Percentiles rank a stretch among this genome's conserved stretches.
phyloP scores from a whole-genome alignment of 2,329 filamentous ascomycete genomes.

The Zasmidium cellare region DNA sequence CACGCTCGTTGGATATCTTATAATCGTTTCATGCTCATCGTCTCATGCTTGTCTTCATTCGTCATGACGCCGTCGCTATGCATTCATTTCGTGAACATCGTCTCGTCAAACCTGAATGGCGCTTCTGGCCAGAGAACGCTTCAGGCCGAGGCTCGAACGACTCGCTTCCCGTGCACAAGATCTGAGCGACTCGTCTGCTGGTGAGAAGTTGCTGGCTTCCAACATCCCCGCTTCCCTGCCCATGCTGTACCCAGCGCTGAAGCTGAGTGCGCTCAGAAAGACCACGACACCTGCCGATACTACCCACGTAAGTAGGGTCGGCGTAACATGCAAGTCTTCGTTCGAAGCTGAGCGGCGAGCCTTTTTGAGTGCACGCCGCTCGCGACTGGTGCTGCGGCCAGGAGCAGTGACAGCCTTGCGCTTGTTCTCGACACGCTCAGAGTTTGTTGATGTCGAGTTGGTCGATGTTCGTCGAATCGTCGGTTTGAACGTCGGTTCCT shows the following conservation, averaged over 20 bases:
- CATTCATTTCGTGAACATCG: background rate
- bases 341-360: constrained; percentile 34
- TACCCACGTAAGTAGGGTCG: constrained; percentile 66
- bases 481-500: constrained; percentile 37
- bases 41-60: background rate
- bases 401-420: constrained; percentile 42
- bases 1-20: constrained; percentile 1
- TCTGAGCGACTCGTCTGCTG: constrained; percentile 23
- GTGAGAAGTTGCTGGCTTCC: constrained; percentile 20
- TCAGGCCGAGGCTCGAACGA: constrained; percentile 33
- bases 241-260: constrained; percentile 63
- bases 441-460: constrained; percentile 29
- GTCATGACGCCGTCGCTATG: constrained; percentile 11
- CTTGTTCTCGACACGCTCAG: constrained; percentile 41
- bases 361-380: constrained; percentile 48
- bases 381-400: constrained; percentile 43
- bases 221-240: constrained; percentile 50
- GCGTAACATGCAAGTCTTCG: constrained; percentile 47
- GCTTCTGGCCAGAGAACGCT: constrained; percentile 32
- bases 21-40: constrained; percentile 1
- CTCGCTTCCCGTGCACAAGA: constrained; percentile 36
- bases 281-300: constrained; percentile 66
- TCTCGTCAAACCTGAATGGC: constrained; percentile 30
- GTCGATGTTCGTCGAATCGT: constrained; percentile 36
- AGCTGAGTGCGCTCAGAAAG: constrained; percentile 63